These are phyloP conservation scores for Wickerhamiella allomyrinae DNA, from an alignment of 805 yeast genomes.

Conservation along the genomic window DNA sequence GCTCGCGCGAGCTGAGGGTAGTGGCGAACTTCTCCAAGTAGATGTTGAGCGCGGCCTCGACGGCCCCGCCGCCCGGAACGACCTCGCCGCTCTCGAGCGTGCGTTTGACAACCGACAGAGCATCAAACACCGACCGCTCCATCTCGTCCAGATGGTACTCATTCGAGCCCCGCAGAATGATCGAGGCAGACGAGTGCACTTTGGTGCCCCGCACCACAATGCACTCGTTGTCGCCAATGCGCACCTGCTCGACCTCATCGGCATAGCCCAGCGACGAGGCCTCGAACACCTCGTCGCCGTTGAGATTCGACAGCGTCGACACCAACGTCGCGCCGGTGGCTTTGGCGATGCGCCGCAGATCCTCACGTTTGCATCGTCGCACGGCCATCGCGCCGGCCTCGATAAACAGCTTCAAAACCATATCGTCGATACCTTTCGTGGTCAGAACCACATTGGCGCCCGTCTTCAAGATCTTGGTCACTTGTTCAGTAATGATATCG, in stretches of 20 bases:
- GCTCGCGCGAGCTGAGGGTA: conserved; percentile 94
- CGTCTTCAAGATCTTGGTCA: conserved; percentile 62
- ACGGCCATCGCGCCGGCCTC: conserved; percentile 91
- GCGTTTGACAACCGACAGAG: conserved; percentile 86
- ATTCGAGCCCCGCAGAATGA: conserved; percentile 88
- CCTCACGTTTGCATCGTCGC: conserved; percentile 94
- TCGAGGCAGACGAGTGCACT: conserved; percentile 82
- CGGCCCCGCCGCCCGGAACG: conserved; percentile 99
- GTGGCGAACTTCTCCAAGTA: conserved; percentile 95
- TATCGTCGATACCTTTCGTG: conserved; percentile 89
- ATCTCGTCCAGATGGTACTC: conserved; percentile 90
- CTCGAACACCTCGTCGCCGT: conserved; percentile 90
- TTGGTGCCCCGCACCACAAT: conserved; percentile 80
- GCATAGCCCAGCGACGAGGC: conserved; percentile 74
- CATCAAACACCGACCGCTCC: conserved; percentile 95
- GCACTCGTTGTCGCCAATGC: conserved; percentile 93
- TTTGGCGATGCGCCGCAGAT: conserved; percentile 87
- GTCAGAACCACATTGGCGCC: conserved; percentile 91
- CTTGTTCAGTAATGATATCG: conserved; percentile 71
- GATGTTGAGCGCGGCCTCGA: conserved; percentile 88
- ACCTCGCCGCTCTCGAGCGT: conserved; percentile 87
- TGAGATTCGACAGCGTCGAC: conserved; percentile 77
- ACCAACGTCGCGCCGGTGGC: conserved; percentile 95
- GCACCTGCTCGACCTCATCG: conserved; percentile 78
- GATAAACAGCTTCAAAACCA: conserved; percentile 79